Percentiles rank a stretch among this genome's conserved stretches.
Evolutionary conservation across 768 basidiomycete genomes (phyloP).

Genomic region (Erythrobasidium yunnanense): DNA sequence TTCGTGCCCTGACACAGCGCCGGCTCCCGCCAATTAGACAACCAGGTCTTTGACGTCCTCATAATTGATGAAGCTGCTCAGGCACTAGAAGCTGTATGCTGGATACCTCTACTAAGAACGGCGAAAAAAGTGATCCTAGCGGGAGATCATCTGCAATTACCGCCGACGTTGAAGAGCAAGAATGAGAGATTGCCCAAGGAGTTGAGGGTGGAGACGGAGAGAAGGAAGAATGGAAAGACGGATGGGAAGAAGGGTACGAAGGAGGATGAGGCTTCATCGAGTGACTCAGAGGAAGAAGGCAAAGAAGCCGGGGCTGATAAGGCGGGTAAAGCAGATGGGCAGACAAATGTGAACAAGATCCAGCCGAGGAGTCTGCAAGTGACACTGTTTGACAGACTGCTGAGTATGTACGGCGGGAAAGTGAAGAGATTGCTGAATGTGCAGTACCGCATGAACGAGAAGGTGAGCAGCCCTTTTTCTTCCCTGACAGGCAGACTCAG

Average conservation of each 20-base stretch:
- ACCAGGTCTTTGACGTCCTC: slow-evolving; percentile 74
- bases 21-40: slow-evolving; percentile 67
- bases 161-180: slow-evolving; percentile 74
- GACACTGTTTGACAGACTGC: slow-evolving; percentile 84
- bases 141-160: slow-evolving; percentile 90
- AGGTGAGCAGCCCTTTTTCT: slow-evolving; percentile 7
- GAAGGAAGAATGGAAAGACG: no score
- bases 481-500: background rate
- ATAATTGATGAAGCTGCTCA: slow-evolving; percentile 98
- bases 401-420: slow-evolving; percentile 68
- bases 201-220: slow-evolving; percentile 26
- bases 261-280: no score
- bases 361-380: slow-evolving; percentile 52
- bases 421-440: slow-evolving; percentile 79
- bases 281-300: no score
- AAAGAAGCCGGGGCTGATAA: no score
- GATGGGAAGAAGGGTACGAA: slow-evolving; percentile 32
- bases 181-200: slow-evolving; percentile 39
- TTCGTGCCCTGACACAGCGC: no score
- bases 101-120: slow-evolving; percentile 88
- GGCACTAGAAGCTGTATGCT: slow-evolving; percentile 88
- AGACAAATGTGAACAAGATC: no score
- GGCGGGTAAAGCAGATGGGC: no score
- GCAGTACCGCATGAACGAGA: slow-evolving; percentile 54
- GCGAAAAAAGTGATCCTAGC: slow-evolving; percentile 71